A percentile compares a stretch with the other conserved stretches of the same genome.
These are phyloP conservation scores for Murraya koenigii DNA, from an alignment of 345 rosid species.

Conservation along the genomic window DNA sequence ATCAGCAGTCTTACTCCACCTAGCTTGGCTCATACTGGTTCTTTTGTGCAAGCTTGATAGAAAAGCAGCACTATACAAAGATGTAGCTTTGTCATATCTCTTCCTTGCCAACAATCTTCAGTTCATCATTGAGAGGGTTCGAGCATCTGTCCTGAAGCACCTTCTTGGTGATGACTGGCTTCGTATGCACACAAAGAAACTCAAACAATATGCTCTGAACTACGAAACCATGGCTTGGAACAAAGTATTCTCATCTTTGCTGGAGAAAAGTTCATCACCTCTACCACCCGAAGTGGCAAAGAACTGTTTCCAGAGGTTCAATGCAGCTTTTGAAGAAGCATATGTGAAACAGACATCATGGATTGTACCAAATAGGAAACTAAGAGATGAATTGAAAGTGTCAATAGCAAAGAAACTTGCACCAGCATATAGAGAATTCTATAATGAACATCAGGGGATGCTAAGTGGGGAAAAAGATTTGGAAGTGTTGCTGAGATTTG, in stretches of 20 bases:
- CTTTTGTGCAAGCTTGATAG: slow-evolving; percentile 80
- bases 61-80: slow-evolving; percentile 64
- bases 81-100: slow-evolving; percentile 65
- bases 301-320: slow-evolving; percentile 54
- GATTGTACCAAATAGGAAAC: slow-evolving; percentile 52
- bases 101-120: slow-evolving; percentile 86
- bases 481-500: slow-evolving; percentile 39
- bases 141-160: slow-evolving; percentile 40
- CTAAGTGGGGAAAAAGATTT: slow-evolving; percentile 34
- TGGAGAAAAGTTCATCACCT: slow-evolving; percentile 29
- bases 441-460: slow-evolving; percentile 29
- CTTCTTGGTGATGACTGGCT: slow-evolving; percentile 85
- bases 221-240: slow-evolving; percentile 74
- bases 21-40: slow-evolving; percentile 71
- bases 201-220: slow-evolving; percentile 49
- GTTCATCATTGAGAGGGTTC: slow-evolving; percentile 51
- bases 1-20: slow-evolving; percentile 39
- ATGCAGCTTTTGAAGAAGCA: slow-evolving; percentile 67
- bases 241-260: slow-evolving; percentile 52
- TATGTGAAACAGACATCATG: slow-evolving; percentile 57
- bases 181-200: slow-evolving; percentile 44
- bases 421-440: slow-evolving; percentile 59
- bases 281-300: slow-evolving; percentile 42
- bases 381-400: slow-evolving; percentile 61
- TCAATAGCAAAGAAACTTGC: slow-evolving; percentile 61